phyloP scores from a whole-genome alignment of 345 rosid species.

The Salix viminalis region DNA sequence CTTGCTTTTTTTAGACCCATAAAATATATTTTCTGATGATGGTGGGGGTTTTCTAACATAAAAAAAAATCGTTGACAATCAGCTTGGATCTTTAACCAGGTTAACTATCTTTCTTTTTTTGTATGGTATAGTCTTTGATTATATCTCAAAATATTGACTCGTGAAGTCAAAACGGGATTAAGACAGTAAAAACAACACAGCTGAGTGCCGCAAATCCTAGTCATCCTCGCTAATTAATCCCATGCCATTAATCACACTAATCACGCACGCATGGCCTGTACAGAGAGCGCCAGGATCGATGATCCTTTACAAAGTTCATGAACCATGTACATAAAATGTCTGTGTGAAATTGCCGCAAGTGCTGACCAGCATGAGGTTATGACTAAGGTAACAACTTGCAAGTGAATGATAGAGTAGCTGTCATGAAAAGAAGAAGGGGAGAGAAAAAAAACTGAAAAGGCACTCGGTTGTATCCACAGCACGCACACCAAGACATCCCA shows the following conservation, averaged over 20 bases:
- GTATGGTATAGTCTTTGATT: too few species aligned
- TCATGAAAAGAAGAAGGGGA: background rate
- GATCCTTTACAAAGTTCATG: background rate
- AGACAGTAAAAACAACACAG: background rate
- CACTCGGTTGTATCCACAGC: background rate
- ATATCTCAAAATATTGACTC: too few species aligned
- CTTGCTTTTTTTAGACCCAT: accelerated
- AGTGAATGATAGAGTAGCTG: background rate
- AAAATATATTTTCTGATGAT: too few species aligned
- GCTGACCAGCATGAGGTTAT: background rate
- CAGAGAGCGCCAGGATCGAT: background rate
- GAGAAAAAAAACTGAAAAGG: background rate
- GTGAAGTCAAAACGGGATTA: too few species aligned
- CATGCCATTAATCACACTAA: background rate
- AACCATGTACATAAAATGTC: background rate
- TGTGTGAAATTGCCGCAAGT: background rate
- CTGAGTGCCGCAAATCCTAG: background rate
- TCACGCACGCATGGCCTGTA: background rate
- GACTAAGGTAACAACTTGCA: background rate
- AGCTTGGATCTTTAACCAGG: too few species aligned
- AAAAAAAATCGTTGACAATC: too few species aligned
- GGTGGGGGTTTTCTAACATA: too few species aligned
- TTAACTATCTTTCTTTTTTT: too few species aligned
- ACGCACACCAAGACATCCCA: background rate
- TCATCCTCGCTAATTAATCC: background rate